Percentiles rank a stretch among this genome's conserved stretches.
Conservation (phyloP, 2,329 filamentous ascomycete species). For the Triangularia setosa region DNA sequence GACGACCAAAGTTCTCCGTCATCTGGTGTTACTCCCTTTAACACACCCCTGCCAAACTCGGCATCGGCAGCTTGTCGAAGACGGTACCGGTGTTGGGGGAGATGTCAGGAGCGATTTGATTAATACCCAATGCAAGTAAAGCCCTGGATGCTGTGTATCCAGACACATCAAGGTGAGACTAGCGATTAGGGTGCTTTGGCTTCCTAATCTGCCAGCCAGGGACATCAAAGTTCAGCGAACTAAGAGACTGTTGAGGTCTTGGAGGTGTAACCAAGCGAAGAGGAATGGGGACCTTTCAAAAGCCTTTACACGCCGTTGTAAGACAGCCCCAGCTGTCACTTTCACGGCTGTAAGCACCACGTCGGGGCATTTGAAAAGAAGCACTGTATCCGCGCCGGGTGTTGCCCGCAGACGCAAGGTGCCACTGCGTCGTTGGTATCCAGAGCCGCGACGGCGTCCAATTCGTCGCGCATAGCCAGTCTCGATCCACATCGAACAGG, state of each 20-base stretch:
- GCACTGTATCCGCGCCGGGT: background rate
- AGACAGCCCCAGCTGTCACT: background rate
- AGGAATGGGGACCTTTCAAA: background rate
- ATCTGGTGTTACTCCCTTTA: background rate
- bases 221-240: background rate
- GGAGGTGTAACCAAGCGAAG: background rate
- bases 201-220: conserved; percentile 4
- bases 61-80: background rate
- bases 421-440: background rate
- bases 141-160: background rate
- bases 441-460: background rate
- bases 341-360: background rate
- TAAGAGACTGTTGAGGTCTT: background rate
- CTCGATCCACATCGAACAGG: background rate
- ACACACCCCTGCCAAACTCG: background rate
- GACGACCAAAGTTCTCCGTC: background rate
- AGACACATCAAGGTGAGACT: background rate
- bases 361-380: background rate
- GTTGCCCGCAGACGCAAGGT: background rate
- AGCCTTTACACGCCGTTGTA: conserved; percentile 1
- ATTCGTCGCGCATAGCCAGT: background rate
- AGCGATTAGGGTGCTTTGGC: background rate
- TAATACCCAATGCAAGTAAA: conserved; percentile 1
- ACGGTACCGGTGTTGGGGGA: background rate
- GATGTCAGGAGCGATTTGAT: background rate